These are phyloP conservation scores for Backusella psychrophila DNA, from an alignment of 192 early-diverging fungal genomes.

Conservation along the genomic window DNA sequence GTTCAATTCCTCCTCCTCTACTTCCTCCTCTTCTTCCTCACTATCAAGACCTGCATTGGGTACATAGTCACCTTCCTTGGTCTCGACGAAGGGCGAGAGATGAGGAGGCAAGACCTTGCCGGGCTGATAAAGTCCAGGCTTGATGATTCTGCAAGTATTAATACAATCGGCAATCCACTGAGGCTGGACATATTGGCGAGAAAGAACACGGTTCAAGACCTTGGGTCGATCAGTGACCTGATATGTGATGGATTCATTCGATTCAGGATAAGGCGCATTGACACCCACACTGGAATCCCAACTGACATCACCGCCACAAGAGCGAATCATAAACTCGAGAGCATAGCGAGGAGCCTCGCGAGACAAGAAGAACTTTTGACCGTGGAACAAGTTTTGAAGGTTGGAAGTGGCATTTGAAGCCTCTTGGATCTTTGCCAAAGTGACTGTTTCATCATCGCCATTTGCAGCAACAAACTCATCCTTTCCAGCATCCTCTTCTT, in stretches of 20 bases:
- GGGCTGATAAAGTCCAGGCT: conserved; percentile 63
- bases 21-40: conserved; percentile 64
- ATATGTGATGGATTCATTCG: conserved; percentile 84
- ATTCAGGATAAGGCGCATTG: conserved; percentile 76
- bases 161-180: conserved; percentile 97
- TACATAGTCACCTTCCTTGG: conserved; percentile 84
- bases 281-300: conserved; percentile 81
- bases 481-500: conserved; percentile 43
- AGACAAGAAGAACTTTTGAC: conserved; percentile 83
- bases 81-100: conserved; percentile 89
- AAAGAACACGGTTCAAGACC: conserved; percentile 57
- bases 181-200: conserved; percentile 89
- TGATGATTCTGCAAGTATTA: conserved; percentile 78
- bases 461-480: conserved; percentile 50
- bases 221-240: conserved; percentile 86
- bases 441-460: conserved; percentile 38
- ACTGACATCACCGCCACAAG: conserved; percentile 87
- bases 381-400: conserved; percentile 52
- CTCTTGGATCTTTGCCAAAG: conserved; percentile 50
- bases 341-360: conserved; percentile 94
- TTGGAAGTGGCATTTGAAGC: conserved; percentile 43
- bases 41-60: conserved; percentile 52
- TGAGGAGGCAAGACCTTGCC: conserved; percentile 89
- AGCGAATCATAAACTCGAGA: conserved; percentile 87
- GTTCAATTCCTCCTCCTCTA: conserved; percentile 58